Percentiles rank a stretch among this genome's conserved stretches.
phyloP scores from a whole-genome alignment of 352 stramenopile species.

The Globisporangium okanoganense region DNA sequence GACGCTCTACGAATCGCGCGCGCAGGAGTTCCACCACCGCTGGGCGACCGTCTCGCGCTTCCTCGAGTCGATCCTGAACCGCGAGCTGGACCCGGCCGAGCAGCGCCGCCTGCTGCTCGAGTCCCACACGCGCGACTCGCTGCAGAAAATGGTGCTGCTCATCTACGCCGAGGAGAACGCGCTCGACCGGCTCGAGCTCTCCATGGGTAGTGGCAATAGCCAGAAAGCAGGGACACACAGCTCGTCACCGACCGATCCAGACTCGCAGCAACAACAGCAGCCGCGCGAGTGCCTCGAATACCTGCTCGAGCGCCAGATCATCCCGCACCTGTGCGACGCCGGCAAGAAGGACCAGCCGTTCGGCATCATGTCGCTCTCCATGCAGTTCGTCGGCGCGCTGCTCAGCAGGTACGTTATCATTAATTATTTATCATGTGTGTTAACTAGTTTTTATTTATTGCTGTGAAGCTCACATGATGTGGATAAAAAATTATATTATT shows the following conservation, averaged over 20 bases:
- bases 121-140: constrained; percentile 75
- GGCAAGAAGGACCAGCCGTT: constrained; percentile 62
- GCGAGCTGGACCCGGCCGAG: constrained; percentile 59
- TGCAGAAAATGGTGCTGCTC: constrained; percentile 84
- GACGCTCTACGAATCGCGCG: constrained; percentile 77
- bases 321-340: constrained; percentile 74
- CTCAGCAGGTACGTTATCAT: constrained; percentile 37
- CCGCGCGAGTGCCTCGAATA: constrained; percentile 80
- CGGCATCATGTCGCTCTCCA: constrained; percentile 81
- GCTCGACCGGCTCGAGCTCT: constrained; percentile 63
- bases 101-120: constrained; percentile 76
- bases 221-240: constrained; percentile 16
- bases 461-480: neutral
- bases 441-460: neutral
- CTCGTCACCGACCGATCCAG: constrained; percentile 11
- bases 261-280: constrained; percentile 25
- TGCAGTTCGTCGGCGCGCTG: constrained; percentile 80
- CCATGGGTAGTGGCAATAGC: constrained; percentile 24
- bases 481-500: no score
- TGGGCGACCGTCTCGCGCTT: constrained; percentile 79
- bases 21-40: constrained; percentile 83
- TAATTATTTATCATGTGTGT: neutral
- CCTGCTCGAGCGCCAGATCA: constrained; percentile 78
- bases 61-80: constrained; percentile 63
- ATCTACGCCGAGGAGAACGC: constrained; percentile 84